These are phyloP conservation scores for Carallia pectinifolia DNA, from an alignment of 345 rosid species.

Conservation along the genomic window DNA sequence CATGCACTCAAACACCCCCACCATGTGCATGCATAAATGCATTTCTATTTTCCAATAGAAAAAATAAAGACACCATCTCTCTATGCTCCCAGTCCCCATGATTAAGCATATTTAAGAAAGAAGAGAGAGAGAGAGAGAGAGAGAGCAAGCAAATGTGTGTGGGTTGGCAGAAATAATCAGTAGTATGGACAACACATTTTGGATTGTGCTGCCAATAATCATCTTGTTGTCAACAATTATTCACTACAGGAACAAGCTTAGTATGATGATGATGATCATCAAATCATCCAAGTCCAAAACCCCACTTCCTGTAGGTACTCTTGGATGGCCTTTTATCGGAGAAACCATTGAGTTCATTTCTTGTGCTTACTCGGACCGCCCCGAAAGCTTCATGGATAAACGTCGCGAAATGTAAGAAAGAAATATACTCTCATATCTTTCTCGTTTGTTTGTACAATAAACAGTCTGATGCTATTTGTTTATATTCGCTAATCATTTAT, in stretches of 20 bases:
- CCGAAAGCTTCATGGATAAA: constrained; percentile 83
- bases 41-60: background rate
- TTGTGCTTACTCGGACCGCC: constrained; percentile 79
- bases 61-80: background rate
- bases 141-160: constrained; percentile 7
- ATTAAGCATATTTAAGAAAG: constrained; percentile 30
- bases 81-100: background rate
- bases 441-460: background rate
- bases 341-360: constrained; percentile 87
- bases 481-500: background rate
- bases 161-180: background rate
- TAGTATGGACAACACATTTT: constrained; percentile 38
- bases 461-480: background rate
- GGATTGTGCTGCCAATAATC: constrained; percentile 27
- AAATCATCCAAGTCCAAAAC: constrained; percentile 17
- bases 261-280: constrained; percentile 18
- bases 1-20: no score
- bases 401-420: constrained; percentile 62
- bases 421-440: no score
- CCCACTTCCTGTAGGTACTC: constrained; percentile 61
- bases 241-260: constrained; percentile 30
- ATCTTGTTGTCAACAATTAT: constrained; percentile 23
- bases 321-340: constrained; percentile 89
- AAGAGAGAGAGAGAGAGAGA: background rate
- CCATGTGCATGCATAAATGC: background rate